Conservation (phyloP, 352 stramenopile genomes). For the Halophytophthora batemanensis region DNA sequence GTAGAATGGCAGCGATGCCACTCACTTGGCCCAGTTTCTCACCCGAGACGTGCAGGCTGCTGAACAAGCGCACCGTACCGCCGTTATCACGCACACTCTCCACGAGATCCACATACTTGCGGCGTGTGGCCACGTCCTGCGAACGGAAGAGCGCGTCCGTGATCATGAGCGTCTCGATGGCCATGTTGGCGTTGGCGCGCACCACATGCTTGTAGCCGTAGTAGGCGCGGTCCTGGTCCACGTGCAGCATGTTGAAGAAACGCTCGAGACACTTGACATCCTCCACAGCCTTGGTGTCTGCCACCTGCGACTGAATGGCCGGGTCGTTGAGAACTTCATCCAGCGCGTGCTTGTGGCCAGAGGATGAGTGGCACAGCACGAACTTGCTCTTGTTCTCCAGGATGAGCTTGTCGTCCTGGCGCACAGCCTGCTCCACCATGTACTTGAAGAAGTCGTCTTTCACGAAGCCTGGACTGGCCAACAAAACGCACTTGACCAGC, state of each 20-base stretch:
- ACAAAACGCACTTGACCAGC: conserved; percentile 95
- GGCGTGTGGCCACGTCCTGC: conserved; percentile 87
- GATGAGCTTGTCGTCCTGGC: conserved; percentile 92
- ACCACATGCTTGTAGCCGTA: conserved; percentile 96
- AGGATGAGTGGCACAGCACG: conserved; percentile 93
- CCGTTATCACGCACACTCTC: conserved; percentile 91
- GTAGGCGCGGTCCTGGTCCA: conserved; percentile 94
- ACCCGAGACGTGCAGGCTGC: conserved; percentile 93
- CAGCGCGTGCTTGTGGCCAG: conserved; percentile 96
- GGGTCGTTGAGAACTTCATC: conserved; percentile 96
- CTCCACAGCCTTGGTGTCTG: conserved; percentile 93
- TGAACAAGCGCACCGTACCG: conserved; percentile 93
- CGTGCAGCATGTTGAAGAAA: conserved; percentile 97
- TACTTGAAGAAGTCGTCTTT: conserved; percentile 99
- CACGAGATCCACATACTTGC: conserved; percentile 93
- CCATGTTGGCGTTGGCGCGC: conserved; percentile 89
- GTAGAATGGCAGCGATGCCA: conserved; percentile 94
- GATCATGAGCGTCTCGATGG: conserved; percentile 95
- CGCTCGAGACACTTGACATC: conserved; percentile 91
- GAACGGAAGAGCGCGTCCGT: conserved; percentile 94
- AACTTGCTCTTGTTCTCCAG: conserved; percentile 98
- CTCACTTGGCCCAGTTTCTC: conserved; percentile 94
- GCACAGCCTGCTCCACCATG: conserved; percentile 89
- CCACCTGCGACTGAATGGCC: conserved; percentile 89
- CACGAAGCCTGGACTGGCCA: conserved; percentile 95